Conservation (phyloP, 2,329 filamentous ascomycete species). For the Epichloe sylvatica region DNA sequence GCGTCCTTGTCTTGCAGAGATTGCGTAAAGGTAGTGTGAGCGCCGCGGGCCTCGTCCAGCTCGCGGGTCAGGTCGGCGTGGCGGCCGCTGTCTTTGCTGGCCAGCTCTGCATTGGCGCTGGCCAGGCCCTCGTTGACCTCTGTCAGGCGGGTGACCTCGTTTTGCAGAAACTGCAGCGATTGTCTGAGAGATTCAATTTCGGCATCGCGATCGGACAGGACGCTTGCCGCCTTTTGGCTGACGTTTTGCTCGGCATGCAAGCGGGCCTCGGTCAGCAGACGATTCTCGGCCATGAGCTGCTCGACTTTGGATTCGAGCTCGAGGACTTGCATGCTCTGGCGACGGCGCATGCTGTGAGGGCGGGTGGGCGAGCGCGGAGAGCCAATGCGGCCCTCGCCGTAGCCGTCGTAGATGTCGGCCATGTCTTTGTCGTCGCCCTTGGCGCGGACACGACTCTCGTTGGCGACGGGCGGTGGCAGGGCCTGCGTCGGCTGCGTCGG, state of each 20-base stretch:
- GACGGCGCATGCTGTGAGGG: constrained; percentile 88
- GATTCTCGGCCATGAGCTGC: constrained; percentile 74
- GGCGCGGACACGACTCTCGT: constrained; percentile 73
- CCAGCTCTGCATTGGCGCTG: constrained; percentile 63
- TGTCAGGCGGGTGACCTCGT: constrained; percentile 66
- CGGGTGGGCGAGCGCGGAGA: constrained; percentile 87
- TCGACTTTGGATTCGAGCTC: constrained; percentile 81
- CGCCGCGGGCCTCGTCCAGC: constrained; percentile 51
- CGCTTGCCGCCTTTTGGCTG: constrained; percentile 51
- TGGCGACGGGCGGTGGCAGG: constrained; percentile 53
- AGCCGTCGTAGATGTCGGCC: constrained; percentile 90
- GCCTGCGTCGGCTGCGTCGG: neutral
- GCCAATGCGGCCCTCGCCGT: constrained; percentile 72
- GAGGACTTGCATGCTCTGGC: constrained; percentile 93
- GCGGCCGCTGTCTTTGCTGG: constrained; percentile 59
- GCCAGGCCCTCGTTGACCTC: constrained; percentile 71
- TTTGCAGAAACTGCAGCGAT: constrained; percentile 65
- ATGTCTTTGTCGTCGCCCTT: constrained; percentile 46
- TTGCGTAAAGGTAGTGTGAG: constrained; percentile 47
- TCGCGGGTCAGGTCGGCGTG: constrained; percentile 53
- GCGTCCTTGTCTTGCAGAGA: constrained; percentile 69
- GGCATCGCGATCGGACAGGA: constrained; percentile 67
- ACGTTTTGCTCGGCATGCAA: constrained; percentile 52
- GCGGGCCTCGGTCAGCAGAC: constrained; percentile 59
- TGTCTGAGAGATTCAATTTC: constrained; percentile 74